These are phyloP conservation scores for Phyllosticta ampelicida DNA, from an alignment of 2,329 filamentous ascomycete species.

Conservation along the genomic window DNA sequence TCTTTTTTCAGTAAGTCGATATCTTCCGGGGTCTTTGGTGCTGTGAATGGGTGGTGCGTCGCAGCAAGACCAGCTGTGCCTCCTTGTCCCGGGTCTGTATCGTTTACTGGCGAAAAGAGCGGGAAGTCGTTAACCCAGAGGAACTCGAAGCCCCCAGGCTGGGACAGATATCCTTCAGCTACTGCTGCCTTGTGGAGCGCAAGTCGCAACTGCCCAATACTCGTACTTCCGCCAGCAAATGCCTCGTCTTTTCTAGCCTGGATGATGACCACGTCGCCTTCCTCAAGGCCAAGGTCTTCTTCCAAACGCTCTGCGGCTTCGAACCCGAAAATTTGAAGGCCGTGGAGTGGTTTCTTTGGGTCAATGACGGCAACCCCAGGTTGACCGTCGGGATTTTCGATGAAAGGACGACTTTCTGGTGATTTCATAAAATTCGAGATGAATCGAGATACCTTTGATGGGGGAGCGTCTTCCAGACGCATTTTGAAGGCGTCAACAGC, in stretches of 20 bases:
- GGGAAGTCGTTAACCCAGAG: conserved; percentile 88
- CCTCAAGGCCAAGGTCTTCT: conserved; percentile 42
- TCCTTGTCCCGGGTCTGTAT: conserved; percentile 64
- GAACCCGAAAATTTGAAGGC: conserved; percentile 68
- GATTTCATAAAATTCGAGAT: conserved; percentile 61
- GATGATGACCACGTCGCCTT: conserved; percentile 70
- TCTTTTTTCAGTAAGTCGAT: conserved; percentile 62
- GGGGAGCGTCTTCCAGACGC: conserved; percentile 40
- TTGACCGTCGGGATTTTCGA: conserved; percentile 61
- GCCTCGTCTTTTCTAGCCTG: conserved; percentile 62
- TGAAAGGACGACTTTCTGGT: conserved; percentile 46
- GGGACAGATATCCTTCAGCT: conserved; percentile 45
- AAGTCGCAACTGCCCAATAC: conserved; percentile 60
- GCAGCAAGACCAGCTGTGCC: conserved; percentile 69
- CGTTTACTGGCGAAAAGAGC: conserved; percentile 67
- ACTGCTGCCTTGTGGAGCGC: conserved; percentile 60
- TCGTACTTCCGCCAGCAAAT: conserved; percentile 61
- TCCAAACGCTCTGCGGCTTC: conserved; percentile 53
- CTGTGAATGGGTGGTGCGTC: conserved; percentile 94
- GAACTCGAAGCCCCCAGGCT: conserved; percentile 50
- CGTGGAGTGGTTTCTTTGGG: conserved; percentile 59
- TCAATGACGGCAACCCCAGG: conserved; percentile 73
- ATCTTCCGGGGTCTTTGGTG: conserved; percentile 61
- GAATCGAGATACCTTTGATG: conserved; percentile 48
- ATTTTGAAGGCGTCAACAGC: conserved; percentile 67